A percentile compares a stretch with the other conserved stretches of the same genome.
Conservation (phyloP, 768 basidiomycete species). For the Collybia nuda region DNA sequence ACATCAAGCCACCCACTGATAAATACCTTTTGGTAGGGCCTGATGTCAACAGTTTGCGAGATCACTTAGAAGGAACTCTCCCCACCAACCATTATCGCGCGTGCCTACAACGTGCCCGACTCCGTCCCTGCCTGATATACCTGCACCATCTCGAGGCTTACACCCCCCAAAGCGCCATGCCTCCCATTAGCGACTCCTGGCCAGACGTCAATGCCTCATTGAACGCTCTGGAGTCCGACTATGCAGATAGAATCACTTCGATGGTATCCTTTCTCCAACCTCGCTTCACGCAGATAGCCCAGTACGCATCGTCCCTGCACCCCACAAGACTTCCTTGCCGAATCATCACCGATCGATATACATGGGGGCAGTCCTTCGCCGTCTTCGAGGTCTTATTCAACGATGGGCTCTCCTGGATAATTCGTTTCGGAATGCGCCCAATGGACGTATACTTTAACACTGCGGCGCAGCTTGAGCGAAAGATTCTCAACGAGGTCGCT, state of each 20-base stretch:
- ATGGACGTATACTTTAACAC: constrained; percentile 43
- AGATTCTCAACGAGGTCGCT: constrained; percentile 44
- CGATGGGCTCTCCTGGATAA: constrained; percentile 33
- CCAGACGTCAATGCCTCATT: constrained; percentile 35
- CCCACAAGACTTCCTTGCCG: constrained; percentile 26
- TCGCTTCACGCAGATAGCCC: constrained; percentile 26
- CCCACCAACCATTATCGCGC: too few relatives aligned
- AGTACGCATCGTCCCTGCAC: constrained; percentile 33
- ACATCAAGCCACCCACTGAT: too few relatives aligned
- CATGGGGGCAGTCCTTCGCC: constrained; percentile 41
- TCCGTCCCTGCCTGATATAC: not conserved
- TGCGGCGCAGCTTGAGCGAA: constrained; percentile 39
- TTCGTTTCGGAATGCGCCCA: constrained; percentile 38
- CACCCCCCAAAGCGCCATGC: constrained; percentile 3
- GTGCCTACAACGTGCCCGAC: too few relatives aligned
- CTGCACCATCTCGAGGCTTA: not conserved
- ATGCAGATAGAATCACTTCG: constrained; percentile 31
- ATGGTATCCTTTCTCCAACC: constrained; percentile 34
- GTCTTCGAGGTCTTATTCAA: constrained; percentile 37
- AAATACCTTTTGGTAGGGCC: too few relatives aligned
- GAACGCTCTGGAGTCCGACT: constrained; percentile 31
- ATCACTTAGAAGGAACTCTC: too few relatives aligned
- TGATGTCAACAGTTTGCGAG: too few relatives aligned
- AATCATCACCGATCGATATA: constrained; percentile 32
- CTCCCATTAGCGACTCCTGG: constrained; percentile 39